Base-by-base conservation (phyloP, 805 yeast species). In the Limtongia smithiae region DNA sequence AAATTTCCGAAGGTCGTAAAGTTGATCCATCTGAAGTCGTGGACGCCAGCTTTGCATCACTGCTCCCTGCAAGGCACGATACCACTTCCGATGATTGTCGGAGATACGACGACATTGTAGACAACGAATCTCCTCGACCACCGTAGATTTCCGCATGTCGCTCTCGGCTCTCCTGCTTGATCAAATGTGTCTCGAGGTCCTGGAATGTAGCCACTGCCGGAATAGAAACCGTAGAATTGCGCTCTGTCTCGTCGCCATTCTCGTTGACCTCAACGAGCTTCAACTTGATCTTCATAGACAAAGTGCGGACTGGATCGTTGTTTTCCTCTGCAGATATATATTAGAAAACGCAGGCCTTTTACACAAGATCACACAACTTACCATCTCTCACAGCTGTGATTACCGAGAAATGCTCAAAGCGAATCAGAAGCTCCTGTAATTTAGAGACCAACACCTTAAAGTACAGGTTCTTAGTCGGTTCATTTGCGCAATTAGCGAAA, bases 401-500 rank as follows among this genome's bases (percentile, higher is more conserved):
- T 15, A 88, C 78, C 35, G 80, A 83, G 63, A 88, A 85, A 0
- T 82, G 71, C 63, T 89, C 96, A 0, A 80, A 72, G 58, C 95
- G 74, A 1, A 86, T 79, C 20, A 88, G 66, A 0, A 86, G 79
- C 48, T 85, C 89, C 53, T 87, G 93, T 15, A 88, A 68, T 52
- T 81, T 79, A 3, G 68, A 66, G 1, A 86, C 75, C 20, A 86
- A 67, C 2, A 70, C 60, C 4, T 68, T 68, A 37, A 80, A 60
- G 0, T 77, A 70, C 3, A 71, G 53, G 17, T 54, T 44, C 3
- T 14, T 17, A 6, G 6, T 27, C 8, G 27, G 20, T 24, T 61
- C 63, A 2, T 68, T 65, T 43, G 66, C 60, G 30, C 48, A 37
- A 40, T 25, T 49, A 44, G 18, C 67, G 57, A 53, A 68, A 1